A percentile compares a stretch with the other conserved stretches of the same genome.
These are phyloP conservation scores for Eimeria acervulina DNA, from an alignment of 169 alveolate species.

Conservation along the genomic window DNA sequence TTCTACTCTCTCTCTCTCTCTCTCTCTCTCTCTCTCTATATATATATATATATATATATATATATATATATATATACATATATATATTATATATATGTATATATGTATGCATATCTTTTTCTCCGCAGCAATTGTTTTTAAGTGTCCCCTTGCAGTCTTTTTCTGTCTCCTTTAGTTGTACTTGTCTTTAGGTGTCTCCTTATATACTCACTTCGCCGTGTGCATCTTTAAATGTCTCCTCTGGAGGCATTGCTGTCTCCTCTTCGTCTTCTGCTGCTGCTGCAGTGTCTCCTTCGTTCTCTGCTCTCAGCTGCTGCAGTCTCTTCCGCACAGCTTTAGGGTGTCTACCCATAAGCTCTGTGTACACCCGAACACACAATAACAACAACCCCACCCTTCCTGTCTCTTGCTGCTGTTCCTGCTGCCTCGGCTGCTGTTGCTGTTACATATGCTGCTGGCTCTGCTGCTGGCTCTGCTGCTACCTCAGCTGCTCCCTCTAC, in stretches of 20 bases:
- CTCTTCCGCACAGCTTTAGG: slow-evolving; percentile 76
- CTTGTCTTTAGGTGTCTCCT: background rate
- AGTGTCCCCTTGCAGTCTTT: background rate
- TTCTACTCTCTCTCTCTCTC: no score
- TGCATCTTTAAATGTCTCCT: background rate
- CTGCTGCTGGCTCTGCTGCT: no score
- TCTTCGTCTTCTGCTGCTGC: slow-evolving; percentile 15
- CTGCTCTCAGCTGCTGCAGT: slow-evolving; percentile 66
- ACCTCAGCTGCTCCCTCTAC: background rate
- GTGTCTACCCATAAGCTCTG: slow-evolving; percentile 63
- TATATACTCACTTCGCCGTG: background rate
- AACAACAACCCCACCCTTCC: background rate
- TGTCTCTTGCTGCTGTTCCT: no score
- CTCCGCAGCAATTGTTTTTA: no score
- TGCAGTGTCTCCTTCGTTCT: background rate
- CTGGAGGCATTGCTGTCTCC: background rate
- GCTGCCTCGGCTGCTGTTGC: no score
- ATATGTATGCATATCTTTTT: no score
- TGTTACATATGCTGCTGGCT: no score
- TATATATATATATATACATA: no score
- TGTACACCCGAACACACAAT: background rate
- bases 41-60: no score
- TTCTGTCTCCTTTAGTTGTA: background rate
- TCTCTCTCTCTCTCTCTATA: no score
- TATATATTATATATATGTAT: no score